phyloP scores from a whole-genome alignment of 75 land plant genomes.

The Cryptomeria japonica region DNA sequence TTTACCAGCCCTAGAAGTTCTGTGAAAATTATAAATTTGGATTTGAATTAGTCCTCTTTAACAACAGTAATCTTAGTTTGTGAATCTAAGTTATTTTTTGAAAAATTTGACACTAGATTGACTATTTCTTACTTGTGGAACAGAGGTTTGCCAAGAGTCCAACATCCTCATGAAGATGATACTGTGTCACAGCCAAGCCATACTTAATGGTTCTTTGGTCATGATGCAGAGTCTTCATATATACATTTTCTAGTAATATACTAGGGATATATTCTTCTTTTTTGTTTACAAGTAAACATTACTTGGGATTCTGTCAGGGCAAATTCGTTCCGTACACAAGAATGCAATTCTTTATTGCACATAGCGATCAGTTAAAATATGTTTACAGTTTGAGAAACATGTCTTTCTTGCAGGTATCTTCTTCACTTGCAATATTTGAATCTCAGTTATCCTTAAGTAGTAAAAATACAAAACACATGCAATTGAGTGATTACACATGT shows the following conservation, averaged over 20 bases:
- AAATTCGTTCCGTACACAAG: not conserved
- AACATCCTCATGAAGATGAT: too few relatives aligned
- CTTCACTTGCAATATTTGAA: not conserved
- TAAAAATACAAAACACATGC: not conserved
- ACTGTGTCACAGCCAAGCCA: too few relatives aligned
- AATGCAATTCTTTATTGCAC: not conserved
- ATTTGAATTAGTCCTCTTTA: not conserved
- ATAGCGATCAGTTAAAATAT: too few relatives aligned
- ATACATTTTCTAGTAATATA: not conserved
- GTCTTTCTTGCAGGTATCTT: not conserved
- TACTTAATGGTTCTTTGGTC: not conserved
- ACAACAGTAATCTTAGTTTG: not conserved
- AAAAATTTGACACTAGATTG: too few relatives aligned
- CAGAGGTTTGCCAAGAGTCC: too few relatives aligned
- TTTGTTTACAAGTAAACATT: not conserved
- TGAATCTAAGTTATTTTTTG: too few relatives aligned
- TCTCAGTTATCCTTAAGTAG: not conserved
- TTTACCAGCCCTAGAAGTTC: not conserved
- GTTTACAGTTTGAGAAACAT: not conserved
- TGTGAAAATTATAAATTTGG: not conserved
- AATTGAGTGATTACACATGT: too few relatives aligned
- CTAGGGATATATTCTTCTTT: not conserved
- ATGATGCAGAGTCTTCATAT: not conserved
- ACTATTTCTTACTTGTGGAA: too few relatives aligned
- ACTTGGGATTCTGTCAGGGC: not conserved